These are phyloP conservation scores for Cyberlindnera misumaiensis DNA, from an alignment of 805 yeast genomes.

Conservation along the genomic window DNA sequence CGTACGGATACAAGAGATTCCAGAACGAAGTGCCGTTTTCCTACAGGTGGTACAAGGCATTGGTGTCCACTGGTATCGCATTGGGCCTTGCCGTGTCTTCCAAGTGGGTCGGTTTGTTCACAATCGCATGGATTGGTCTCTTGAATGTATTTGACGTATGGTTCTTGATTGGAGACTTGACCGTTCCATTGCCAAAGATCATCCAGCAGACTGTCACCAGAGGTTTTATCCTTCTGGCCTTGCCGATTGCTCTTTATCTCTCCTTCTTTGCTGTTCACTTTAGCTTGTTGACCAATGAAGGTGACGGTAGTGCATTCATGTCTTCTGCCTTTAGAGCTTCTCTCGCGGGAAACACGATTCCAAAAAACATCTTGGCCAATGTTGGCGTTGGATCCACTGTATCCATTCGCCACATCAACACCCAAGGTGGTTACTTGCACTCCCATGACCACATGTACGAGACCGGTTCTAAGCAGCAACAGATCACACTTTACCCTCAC, in stretches of 20 bases:
- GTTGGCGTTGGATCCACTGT: conserved; percentile 70
- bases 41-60: conserved; percentile 48
- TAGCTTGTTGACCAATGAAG: conserved; percentile 47
- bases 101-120: conserved; percentile 82
- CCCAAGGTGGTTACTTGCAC: conserved; percentile 77
- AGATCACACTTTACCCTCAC: conserved; percentile 74
- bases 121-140: conserved; percentile 70
- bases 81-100: conserved; percentile 68
- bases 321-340: conserved; percentile 65
- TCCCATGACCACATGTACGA: conserved; percentile 69
- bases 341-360: conserved; percentile 53
- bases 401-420: conserved; percentile 59
- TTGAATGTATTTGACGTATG: conserved; percentile 57
- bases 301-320: conserved; percentile 69
- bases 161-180: conserved; percentile 67
- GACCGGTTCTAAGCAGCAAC: conserved; percentile 81
- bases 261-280: conserved; percentile 60
- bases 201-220: conserved; percentile 43
- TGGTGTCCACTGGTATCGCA: conserved; percentile 59
- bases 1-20: conserved; percentile 57
- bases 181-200: conserved; percentile 38
- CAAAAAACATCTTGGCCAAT: conserved; percentile 49
- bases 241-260: conserved; percentile 53
- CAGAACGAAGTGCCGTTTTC: conserved; percentile 61
- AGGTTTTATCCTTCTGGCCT: conserved; percentile 45